A percentile compares a stretch with the other conserved stretches of the same genome.
phyloP scores from a whole-genome alignment of 352 stramenopile genomes.

The Phytophthora rubi region DNA sequence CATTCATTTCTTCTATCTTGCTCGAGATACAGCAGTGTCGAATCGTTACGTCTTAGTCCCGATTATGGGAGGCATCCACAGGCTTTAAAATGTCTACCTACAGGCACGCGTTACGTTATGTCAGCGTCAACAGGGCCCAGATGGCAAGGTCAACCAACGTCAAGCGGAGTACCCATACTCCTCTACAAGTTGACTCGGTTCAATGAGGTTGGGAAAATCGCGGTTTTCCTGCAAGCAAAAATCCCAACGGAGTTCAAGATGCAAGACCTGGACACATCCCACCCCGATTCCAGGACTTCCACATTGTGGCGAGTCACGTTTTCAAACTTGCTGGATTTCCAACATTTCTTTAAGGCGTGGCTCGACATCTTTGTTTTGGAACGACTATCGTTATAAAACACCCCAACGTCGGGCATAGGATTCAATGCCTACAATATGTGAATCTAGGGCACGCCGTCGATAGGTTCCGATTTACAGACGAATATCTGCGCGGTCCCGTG shows the following conservation, averaged over 20 bases:
- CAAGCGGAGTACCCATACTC: neutral
- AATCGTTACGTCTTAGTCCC: neutral
- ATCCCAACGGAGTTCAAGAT: neutral
- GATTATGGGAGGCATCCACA: neutral
- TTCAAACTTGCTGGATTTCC: slow-evolving; percentile 3
- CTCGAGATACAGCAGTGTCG: neutral
- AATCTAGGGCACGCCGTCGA: neutral
- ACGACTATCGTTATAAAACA: neutral
- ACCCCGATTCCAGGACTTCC: neutral
- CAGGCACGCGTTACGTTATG: neutral
- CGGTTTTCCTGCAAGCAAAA: neutral
- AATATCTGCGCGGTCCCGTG: neutral
- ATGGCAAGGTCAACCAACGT: neutral
- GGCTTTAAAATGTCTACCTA: neutral
- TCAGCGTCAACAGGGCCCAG: neutral
- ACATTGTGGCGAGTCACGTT: neutral
- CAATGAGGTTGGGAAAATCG: neutral
- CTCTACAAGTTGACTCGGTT: neutral
- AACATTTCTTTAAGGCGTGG: neutral
- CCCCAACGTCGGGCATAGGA: neutral
- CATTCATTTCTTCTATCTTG: neutral
- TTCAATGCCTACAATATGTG: neutral
- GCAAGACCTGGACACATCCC: neutral
- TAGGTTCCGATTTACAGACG: slow-evolving; percentile 1
- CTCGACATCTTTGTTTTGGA: too few species aligned